A percentile compares a stretch with the other conserved stretches of the same genome.
These are phyloP conservation scores for Xylariaceae sp. DNA, from an alignment of 2,329 filamentous ascomycete genomes.

Conservation along the genomic window DNA sequence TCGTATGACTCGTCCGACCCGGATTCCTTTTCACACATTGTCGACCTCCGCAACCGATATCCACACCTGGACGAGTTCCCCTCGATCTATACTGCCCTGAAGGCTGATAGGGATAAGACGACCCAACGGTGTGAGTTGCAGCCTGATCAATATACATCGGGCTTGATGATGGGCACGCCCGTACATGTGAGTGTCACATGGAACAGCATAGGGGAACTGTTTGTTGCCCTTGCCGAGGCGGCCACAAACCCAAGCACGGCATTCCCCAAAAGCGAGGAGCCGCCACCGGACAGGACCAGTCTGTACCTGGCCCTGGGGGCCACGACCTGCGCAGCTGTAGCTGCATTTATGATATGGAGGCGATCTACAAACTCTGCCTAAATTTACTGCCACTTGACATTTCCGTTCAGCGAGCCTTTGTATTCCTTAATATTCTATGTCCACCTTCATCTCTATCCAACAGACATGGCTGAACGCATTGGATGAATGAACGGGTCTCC, in stretches of 20 bases:
- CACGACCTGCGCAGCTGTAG: slow-evolving; percentile 56
- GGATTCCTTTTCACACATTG: slow-evolving; percentile 90
- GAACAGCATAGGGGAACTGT: slow-evolving; percentile 89
- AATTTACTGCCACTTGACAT: slow-evolving; percentile 10
- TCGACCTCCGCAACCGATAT: slow-evolving; percentile 70
- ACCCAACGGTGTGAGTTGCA: slow-evolving; percentile 90
- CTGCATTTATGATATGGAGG: slow-evolving; percentile 61
- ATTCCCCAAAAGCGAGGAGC: slow-evolving; percentile 86
- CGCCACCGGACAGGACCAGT: slow-evolving; percentile 74
- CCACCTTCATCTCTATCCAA: no score
- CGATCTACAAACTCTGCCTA: slow-evolving; percentile 38
- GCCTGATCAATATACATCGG: slow-evolving; percentile 84
- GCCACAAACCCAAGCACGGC: slow-evolving; percentile 84
- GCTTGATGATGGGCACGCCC: slow-evolving; percentile 81
- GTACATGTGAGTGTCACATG: slow-evolving; percentile 93
- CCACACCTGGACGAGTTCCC: slow-evolving; percentile 84
- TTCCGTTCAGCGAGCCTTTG: neutral
- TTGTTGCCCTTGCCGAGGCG: slow-evolving; percentile 84
- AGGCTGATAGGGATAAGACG: slow-evolving; percentile 92
- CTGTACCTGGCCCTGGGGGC: slow-evolving; percentile 82
- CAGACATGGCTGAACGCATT: no score
- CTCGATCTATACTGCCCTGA: slow-evolving; percentile 85
- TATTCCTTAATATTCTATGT: neutral
- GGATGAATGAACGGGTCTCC: slow-evolving; percentile 12
- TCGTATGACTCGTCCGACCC: slow-evolving; percentile 96